Percentiles rank a stretch among this genome's conserved stretches.
These are phyloP conservation scores for Huiozyma sinensis DNA, from an alignment of 805 yeast species.

Conservation along the genomic window DNA sequence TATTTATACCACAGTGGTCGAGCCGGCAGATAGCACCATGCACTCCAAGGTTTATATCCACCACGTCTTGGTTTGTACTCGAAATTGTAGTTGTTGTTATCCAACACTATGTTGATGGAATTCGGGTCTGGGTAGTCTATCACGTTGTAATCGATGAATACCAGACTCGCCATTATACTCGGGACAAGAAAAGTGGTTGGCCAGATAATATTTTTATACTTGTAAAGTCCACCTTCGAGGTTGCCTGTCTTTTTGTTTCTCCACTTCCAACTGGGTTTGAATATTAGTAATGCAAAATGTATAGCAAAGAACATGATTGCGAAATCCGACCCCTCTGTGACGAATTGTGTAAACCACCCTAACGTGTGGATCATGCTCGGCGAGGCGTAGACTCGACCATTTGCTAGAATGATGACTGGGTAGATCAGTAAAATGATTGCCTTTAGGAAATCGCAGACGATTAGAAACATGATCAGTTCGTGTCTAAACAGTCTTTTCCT, in stretches of 20 bases:
- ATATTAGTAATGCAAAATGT: slow-evolving; percentile 67
- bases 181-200: slow-evolving; percentile 51
- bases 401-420: slow-evolving; percentile 47
- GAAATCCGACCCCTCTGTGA: slow-evolving; percentile 79
- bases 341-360: slow-evolving; percentile 72
- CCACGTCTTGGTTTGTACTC: slow-evolving; percentile 23
- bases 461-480: slow-evolving; percentile 53
- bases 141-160: slow-evolving; percentile 39
- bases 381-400: slow-evolving; percentile 35
- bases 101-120: slow-evolving; percentile 16
- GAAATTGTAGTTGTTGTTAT: slow-evolving; percentile 18
- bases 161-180: slow-evolving; percentile 55
- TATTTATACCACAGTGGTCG: slow-evolving; percentile 63
- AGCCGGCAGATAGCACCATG: slow-evolving; percentile 74
- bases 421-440: slow-evolving; percentile 58
- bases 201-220: slow-evolving; percentile 48
- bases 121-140: slow-evolving; percentile 8
- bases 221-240: slow-evolving; percentile 66
- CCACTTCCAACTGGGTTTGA: slow-evolving; percentile 45
- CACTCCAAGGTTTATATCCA: slow-evolving; percentile 52
- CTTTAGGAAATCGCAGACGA: slow-evolving; percentile 67
- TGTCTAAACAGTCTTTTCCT: slow-evolving; percentile 55
- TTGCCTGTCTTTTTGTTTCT: slow-evolving; percentile 29
- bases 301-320: slow-evolving; percentile 75
- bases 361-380: slow-evolving; percentile 48